Base-by-base conservation (phyloP, 768 basidiomycete genomes). In the Termitomyces eurrhizus region DNA sequence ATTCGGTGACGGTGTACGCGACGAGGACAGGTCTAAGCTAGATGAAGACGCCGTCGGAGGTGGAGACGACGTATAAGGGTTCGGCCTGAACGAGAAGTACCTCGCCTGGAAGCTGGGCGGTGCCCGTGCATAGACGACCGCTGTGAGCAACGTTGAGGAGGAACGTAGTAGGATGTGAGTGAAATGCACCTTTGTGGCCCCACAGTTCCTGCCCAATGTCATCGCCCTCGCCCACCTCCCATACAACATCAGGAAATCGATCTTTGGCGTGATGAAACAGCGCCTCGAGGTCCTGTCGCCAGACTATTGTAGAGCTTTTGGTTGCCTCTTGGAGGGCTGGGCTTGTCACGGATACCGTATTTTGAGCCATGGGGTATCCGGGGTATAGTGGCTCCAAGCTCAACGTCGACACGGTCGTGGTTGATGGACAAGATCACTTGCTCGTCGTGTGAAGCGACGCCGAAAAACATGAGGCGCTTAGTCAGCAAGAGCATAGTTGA, bases 211-310 rank as follows among this genome's bases (percentile, higher is more conserved):
- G 81, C 52, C 74, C 73, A 50, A 78, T 76, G 42, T 79, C 83
- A 12, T 75, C 77, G 61, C 80, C 79, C 54, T 82, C 81, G 36
- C 70, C 71, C 21, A 88, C 78, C 71, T 88, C 86, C 95, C 96
- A 98, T n/a, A 93, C 86, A 54, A 98, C 94, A 75, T 98, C 96
- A n/a, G 92, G 90, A 69, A 95, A 98, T 59, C 93, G 82, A 62
- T 95, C 92, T 73, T 90, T 90, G n/a, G 94, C 89, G 56, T 87
- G 80, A 64, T 82, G 80, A 73, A 93, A 95, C 44, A 98, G 82
- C 7, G 79, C 68, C 59, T 85, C 81, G 4, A 98, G 82, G 75
- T 98, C 88, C n/a, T 72, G 70, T 67, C 92, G 89, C 95, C 95
- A 98, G 18, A 77, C 74, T 5, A 75, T 68, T 0, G 90, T 92